A percentile compares a stretch with the other conserved stretches of the same genome.
These are phyloP conservation scores for Stevia rebaudiana DNA, from an alignment of 140 eudicot genomes.

Conservation along the genomic window DNA sequence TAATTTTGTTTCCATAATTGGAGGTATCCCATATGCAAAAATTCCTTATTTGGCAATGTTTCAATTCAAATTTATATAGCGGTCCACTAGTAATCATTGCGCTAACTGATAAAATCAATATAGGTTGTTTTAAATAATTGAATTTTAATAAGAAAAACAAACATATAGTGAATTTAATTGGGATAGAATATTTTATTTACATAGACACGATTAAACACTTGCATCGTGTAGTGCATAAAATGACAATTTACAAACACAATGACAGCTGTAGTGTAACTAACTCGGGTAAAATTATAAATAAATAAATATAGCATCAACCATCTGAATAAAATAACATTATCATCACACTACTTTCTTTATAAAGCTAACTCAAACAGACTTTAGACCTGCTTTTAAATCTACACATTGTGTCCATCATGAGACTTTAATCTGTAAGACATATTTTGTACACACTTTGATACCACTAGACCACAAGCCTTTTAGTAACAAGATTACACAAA, in stretches of 20 bases:
- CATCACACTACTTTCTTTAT: no score
- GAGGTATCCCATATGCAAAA: constrained; percentile 6
- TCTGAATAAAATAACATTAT: no score
- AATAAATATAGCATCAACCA: no score
- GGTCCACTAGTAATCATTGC: constrained; percentile 6
- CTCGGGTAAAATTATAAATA: not conserved
- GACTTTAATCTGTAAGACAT: no score
- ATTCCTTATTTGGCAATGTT: constrained; percentile 14
- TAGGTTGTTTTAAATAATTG: not conserved
- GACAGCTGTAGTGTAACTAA: constrained; percentile 27
- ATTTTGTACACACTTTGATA: no score
- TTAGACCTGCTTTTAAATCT: no score
- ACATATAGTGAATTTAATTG: not conserved
- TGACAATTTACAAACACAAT: constrained; percentile 13
- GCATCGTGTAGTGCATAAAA: constrained; percentile 31
- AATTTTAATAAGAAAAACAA: constrained; percentile 5
- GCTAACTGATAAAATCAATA: not conserved
- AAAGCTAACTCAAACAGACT: no score
- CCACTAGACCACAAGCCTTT: no score
- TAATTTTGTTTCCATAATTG: not conserved
- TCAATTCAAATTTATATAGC: not conserved
- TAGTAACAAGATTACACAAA: not conserved
- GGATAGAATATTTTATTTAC: constrained; percentile 18
- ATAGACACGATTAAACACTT: constrained; percentile 13
- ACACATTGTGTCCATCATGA: no score